These are phyloP conservation scores for Amauroascus niger DNA, from an alignment of 2,329 filamentous ascomycete genomes.

Conservation along the genomic window DNA sequence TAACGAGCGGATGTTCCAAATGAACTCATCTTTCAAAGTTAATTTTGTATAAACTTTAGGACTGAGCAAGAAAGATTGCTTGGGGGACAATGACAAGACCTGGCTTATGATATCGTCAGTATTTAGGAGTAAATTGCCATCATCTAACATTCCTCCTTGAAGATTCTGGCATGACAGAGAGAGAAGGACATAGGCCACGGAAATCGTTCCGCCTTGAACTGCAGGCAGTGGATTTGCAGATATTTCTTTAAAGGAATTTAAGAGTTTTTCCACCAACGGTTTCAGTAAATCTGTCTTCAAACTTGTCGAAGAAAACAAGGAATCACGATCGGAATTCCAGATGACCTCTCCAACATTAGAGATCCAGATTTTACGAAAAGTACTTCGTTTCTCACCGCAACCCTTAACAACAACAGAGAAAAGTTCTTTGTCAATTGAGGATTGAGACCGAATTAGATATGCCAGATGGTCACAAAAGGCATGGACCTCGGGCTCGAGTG, in stretches of 20 bases:
- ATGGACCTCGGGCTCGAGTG: constrained; percentile 64
- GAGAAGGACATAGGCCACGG: constrained; percentile 64
- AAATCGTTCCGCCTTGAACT: constrained; percentile 71
- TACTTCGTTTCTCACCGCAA: constrained; percentile 70
- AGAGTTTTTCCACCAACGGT: constrained; percentile 42
- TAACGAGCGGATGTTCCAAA: constrained; percentile 66
- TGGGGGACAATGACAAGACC: constrained; percentile 60
- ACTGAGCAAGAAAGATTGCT: constrained; percentile 79
- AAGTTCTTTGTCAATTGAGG: constrained; percentile 55
- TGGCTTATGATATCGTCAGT: constrained; percentile 50
- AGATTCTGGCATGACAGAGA: constrained; percentile 52
- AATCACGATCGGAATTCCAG: constrained; percentile 44
- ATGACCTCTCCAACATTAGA: constrained; percentile 63
- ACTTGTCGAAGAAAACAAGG: constrained; percentile 41
- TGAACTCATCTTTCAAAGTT: constrained; percentile 60
- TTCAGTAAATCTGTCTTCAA: constrained; percentile 38
- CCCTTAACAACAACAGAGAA: constrained; percentile 70
- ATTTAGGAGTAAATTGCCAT: constrained; percentile 31
- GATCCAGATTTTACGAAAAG: constrained; percentile 70
- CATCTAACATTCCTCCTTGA: constrained; percentile 45
- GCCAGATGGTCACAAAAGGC: constrained; percentile 58
- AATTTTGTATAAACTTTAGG: constrained; percentile 77
- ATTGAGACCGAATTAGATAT: constrained; percentile 52
- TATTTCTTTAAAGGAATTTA: constrained; percentile 66
- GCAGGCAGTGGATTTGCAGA: constrained; percentile 66